phyloP scores from a whole-genome alignment of 495 filamentous ascomycete species.

The Penicillium malachiteum region DNA sequence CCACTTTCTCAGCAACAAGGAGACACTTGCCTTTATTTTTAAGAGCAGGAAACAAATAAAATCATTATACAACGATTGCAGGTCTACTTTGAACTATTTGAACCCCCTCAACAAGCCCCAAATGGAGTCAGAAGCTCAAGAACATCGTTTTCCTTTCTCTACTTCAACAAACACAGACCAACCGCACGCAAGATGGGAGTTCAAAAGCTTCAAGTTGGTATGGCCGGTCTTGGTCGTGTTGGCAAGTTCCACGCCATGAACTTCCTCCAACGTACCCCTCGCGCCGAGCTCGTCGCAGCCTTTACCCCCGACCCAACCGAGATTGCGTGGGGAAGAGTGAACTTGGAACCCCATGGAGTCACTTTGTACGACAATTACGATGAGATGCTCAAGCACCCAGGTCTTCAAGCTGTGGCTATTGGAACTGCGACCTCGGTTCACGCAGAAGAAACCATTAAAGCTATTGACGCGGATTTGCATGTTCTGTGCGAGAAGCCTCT shows the following conservation, averaged over 20 bases:
- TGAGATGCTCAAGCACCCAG: slow-evolving; percentile 49
- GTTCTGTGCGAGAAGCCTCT: slow-evolving; percentile 55
- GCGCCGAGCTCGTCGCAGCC: slow-evolving; percentile 49
- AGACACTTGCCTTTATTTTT: slow-evolving; percentile 2
- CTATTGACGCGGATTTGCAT: slow-evolving; percentile 46
- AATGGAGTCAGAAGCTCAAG: neutral
- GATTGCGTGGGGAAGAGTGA: slow-evolving; percentile 39
- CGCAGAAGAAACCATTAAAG: slow-evolving; percentile 44
- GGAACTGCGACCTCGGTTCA: slow-evolving; percentile 44
- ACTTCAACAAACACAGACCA: neutral
- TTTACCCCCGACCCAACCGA: slow-evolving; percentile 42
- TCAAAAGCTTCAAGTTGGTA: slow-evolving; percentile 37
- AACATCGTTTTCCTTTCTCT: neutral
- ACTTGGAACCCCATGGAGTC: slow-evolving; percentile 40
- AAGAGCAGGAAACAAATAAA: neutral
- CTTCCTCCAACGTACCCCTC: slow-evolving; percentile 42
- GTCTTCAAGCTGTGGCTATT: slow-evolving; percentile 49
- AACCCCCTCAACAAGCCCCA: slow-evolving; percentile 1
- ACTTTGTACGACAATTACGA: slow-evolving; percentile 43
- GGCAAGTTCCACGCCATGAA: slow-evolving; percentile 49
- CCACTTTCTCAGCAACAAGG: neutral
- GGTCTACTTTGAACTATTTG: slow-evolving; percentile 9
- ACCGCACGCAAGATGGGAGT: slow-evolving; percentile 25
- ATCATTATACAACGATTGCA: neutral
- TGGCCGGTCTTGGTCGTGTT: slow-evolving; percentile 50